Evolutionary conservation across 345 rosid species (phyloP).

Genomic region (Melaleuca quinquenervia): DNA sequence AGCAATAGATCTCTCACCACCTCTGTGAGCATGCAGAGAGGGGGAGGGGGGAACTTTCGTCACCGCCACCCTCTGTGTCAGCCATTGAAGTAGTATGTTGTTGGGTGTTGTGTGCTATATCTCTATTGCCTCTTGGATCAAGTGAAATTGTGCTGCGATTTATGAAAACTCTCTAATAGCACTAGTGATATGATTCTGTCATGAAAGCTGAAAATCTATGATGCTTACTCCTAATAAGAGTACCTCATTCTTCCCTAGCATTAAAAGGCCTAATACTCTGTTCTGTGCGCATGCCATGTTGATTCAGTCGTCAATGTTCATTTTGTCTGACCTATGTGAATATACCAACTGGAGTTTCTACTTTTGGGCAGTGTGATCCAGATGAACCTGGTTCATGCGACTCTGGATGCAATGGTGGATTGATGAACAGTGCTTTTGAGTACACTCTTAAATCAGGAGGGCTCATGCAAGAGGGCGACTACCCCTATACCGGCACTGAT

Average conservation of each 20-base stretch:
- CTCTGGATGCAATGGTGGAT: slow-evolving; percentile 85
- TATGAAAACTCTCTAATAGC: not conserved
- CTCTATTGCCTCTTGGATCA: not conserved
- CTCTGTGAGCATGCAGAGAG: not conserved
- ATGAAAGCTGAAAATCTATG: not conserved
- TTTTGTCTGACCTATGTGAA: not conserved
- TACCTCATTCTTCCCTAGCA: not conserved
- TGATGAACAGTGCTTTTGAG: slow-evolving; percentile 87
- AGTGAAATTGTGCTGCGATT: not conserved
- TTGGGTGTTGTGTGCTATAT: not conserved
- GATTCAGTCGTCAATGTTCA: not conserved
- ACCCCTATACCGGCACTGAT: slow-evolving; percentile 80
- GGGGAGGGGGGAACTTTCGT: not conserved
- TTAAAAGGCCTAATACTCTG: not conserved
- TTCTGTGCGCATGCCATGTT: not conserved
- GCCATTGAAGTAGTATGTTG: not conserved
- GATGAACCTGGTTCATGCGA: slow-evolving; percentile 70
- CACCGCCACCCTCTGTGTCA: not conserved
- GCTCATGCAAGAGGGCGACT: slow-evolving; percentile 81
- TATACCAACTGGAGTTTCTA: not conserved
- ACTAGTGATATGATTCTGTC: not conserved
- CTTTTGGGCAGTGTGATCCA: slow-evolving; percentile 72
- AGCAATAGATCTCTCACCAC: not conserved
- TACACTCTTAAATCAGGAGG: slow-evolving; percentile 86
- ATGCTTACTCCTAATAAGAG: not conserved